Conservation (phyloP, 2,329 filamentous ascomycete genomes). For the Chaetomium globosum region DNA sequence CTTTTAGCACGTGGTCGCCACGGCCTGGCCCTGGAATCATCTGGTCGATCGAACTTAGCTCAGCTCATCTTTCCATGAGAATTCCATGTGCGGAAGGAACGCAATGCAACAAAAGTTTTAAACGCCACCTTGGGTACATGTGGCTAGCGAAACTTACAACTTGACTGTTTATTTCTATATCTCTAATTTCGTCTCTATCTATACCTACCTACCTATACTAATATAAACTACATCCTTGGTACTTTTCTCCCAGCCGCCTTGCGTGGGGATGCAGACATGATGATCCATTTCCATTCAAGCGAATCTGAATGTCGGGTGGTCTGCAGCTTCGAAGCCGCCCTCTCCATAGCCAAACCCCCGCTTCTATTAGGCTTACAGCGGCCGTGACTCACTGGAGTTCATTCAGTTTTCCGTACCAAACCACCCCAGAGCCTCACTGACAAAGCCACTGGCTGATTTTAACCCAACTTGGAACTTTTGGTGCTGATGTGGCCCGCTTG, state of each 20-base stretch:
- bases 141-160: background rate
- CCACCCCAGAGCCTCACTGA: background rate
- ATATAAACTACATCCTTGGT: background rate
- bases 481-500: background rate
- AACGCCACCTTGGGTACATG: background rate
- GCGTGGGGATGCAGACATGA: background rate
- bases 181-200: background rate
- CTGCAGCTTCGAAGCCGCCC: background rate
- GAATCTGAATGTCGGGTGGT: background rate
- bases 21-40: background rate
- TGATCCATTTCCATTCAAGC: background rate
- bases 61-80: background rate
- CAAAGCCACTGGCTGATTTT: background rate
- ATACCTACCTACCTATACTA: background rate
- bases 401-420: background rate
- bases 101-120: background rate
- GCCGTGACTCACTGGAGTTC: background rate
- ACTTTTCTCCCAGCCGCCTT: background rate
- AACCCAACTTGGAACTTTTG: background rate
- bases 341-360: background rate
- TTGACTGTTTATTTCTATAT: background rate
- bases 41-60: background rate
- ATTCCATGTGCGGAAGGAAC: background rate
- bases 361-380: background rate
- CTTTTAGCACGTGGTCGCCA: conserved; percentile 13